phyloP scores from a whole-genome alignment of 2,329 filamentous ascomycete genomes.

The Ophiostoma novo-ulmi region DNA sequence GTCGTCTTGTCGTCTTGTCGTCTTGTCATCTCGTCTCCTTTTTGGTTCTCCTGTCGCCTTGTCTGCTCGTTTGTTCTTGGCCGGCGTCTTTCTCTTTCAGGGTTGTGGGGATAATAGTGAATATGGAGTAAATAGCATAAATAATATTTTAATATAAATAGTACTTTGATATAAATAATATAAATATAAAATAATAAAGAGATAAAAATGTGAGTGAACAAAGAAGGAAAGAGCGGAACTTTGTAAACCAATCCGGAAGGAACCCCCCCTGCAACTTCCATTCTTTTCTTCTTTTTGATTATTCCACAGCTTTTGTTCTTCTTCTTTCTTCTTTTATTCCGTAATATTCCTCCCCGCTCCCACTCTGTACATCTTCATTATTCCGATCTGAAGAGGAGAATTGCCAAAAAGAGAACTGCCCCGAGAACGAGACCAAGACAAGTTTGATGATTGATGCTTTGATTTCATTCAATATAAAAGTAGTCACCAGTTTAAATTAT shows the following conservation, averaged over 20 bases:
- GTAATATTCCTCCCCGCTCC: not conserved
- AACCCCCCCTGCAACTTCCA: not conserved
- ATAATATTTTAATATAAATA: too few relatives aligned
- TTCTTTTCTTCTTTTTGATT: not conserved
- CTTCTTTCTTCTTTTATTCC: not conserved
- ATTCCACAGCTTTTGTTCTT: not conserved
- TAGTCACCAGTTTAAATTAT: not conserved
- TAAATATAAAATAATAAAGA: not conserved
- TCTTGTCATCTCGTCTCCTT: not conserved
- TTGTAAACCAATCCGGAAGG: not conserved
- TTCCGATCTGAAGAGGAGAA: not conserved
- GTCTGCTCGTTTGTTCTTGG: not conserved
- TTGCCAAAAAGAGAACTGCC: not conserved
- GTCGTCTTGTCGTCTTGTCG: not conserved
- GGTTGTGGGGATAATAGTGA: not conserved
- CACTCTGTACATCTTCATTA: not conserved
- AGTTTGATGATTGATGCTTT: not conserved
- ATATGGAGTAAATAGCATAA: not conserved
- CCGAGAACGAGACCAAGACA: not conserved
- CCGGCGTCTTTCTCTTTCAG: conserved; percentile 3
- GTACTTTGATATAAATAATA: too few relatives aligned
- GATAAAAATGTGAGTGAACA: not conserved
- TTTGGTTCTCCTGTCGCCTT: not conserved
- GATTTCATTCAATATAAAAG: not conserved
- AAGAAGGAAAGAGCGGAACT: conserved; percentile 8